Conservation (phyloP, 192 early-diverging fungal species). For the Dissophora globulifera region DNA sequence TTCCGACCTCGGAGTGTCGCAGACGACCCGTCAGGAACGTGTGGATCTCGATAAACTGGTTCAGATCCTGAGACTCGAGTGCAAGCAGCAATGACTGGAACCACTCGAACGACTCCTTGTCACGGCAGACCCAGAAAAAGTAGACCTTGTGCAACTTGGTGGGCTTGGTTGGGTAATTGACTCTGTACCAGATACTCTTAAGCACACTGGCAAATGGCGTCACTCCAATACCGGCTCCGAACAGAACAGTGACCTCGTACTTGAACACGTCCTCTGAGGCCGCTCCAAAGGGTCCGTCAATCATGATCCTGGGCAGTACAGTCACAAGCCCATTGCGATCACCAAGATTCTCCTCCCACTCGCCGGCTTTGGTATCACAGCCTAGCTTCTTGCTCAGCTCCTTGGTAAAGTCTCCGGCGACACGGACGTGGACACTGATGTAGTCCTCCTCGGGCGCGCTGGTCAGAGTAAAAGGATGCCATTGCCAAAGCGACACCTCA, state of each 20-base stretch:
- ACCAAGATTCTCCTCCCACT: constrained; percentile 48
- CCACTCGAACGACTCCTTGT: constrained; percentile 80
- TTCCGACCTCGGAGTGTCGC: constrained; percentile 69
- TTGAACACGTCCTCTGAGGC: constrained; percentile 83
- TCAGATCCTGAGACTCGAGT: constrained; percentile 69
- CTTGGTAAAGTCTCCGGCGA: constrained; percentile 81
- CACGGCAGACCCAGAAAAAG: constrained; percentile 84
- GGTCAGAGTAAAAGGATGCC: constrained; percentile 84
- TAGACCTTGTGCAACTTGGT: constrained; percentile 73
- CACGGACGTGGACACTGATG: constrained; percentile 79
- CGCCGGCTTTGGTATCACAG: constrained; percentile 61
- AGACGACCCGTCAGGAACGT: constrained; percentile 77
- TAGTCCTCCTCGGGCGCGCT: constrained; percentile 82
- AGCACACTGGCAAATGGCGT: constrained; percentile 81
- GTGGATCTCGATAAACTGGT: constrained; percentile 72
- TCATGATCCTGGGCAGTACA: constrained; percentile 64
- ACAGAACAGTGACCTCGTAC: constrained; percentile 72
- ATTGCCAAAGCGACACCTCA: constrained; percentile 74
- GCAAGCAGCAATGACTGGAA: constrained; percentile 81
- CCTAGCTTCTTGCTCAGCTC: constrained; percentile 71
- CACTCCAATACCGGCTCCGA: constrained; percentile 87
- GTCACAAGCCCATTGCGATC: constrained; percentile 46
- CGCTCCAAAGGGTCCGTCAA: constrained; percentile 80
- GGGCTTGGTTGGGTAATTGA: constrained; percentile 64
- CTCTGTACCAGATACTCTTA: constrained; percentile 78